phyloP scores from a whole-genome alignment of 148 eudicot species.

The Amaranthus palmeri region DNA sequence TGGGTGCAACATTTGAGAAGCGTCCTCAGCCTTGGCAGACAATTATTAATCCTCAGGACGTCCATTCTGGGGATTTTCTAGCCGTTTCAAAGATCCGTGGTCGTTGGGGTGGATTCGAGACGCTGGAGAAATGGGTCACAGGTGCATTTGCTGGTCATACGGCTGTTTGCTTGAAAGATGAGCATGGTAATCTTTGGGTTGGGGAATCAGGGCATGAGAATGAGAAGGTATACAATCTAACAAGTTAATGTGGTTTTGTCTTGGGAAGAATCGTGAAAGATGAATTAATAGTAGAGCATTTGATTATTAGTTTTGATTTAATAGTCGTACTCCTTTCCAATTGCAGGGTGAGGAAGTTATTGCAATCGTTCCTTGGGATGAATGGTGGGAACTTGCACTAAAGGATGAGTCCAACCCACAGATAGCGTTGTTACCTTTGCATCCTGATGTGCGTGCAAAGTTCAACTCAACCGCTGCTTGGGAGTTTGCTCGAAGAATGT shows the following conservation, averaged over 20 bases:
- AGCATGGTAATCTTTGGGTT: conserved; percentile 86
- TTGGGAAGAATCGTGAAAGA: background rate
- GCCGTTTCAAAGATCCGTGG: conserved; percentile 98
- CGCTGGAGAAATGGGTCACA: conserved; percentile 98
- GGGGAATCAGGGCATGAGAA: conserved; percentile 99
- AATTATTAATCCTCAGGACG: conserved; percentile 72
- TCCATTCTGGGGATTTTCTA: conserved; percentile 92
- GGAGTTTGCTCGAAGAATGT: conserved; percentile 93
- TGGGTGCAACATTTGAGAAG: conserved; percentile 88
- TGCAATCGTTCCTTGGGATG: conserved; percentile 88
- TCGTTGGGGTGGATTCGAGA: conserved; percentile 99
- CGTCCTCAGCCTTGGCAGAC: conserved; percentile 76
- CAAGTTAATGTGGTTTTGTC: background rate
- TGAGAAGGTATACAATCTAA: conserved; percentile 59
- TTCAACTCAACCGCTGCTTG: conserved; percentile 90
- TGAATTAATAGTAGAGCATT: background rate
- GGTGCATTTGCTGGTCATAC: conserved; percentile 99
- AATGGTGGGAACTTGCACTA: conserved; percentile 92
- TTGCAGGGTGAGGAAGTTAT: conserved; percentile 94
- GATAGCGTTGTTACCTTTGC: conserved; percentile 82
- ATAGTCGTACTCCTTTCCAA: conserved; percentile 7
- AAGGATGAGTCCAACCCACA: conserved; percentile 92
- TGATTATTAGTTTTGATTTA: conserved; percentile 1
- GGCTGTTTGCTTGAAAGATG: conserved; percentile 94
- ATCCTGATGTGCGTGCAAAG: conserved; percentile 78